phyloP scores from a whole-genome alignment of 2,329 filamentous ascomycete species.

The Apiospora sp. region DNA sequence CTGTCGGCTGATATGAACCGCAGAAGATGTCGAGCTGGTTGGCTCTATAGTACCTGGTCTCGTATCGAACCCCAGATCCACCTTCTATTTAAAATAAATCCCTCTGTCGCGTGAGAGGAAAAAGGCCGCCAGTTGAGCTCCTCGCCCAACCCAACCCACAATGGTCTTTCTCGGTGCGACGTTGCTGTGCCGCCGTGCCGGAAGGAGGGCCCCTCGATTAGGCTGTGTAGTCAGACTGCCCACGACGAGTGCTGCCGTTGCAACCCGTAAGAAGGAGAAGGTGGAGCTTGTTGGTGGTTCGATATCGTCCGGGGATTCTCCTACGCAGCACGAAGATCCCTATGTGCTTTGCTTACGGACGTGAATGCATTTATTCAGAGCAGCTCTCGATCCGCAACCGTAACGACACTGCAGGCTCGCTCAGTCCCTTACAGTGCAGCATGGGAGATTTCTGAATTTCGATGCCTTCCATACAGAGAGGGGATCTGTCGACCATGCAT shows the following conservation, averaged over 20 bases:
- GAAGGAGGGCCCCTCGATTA: neutral
- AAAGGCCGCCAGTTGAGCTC: neutral
- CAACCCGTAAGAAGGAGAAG: neutral
- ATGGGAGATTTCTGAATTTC: neutral
- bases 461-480: neutral
- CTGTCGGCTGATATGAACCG: neutral
- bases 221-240: neutral
- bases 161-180: neutral
- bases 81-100: conserved; percentile 15
- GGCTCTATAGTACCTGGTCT: neutral
- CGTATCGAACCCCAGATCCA: conserved; percentile 18
- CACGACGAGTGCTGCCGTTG: neutral
- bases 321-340: neutral
- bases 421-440: neutral
- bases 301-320: neutral
- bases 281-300: conserved; percentile 1
- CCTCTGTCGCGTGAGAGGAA: neutral
- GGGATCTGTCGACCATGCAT: neutral
- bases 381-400: neutral
- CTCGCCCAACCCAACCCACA: neutral
- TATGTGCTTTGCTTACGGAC: neutral
- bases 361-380: neutral
- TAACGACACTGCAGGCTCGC: neutral
- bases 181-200: conserved; percentile 4
- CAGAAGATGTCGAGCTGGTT: neutral